Conservation (phyloP, 2,329 filamentous ascomycete species). For the Diaporthe sp. region DNA sequence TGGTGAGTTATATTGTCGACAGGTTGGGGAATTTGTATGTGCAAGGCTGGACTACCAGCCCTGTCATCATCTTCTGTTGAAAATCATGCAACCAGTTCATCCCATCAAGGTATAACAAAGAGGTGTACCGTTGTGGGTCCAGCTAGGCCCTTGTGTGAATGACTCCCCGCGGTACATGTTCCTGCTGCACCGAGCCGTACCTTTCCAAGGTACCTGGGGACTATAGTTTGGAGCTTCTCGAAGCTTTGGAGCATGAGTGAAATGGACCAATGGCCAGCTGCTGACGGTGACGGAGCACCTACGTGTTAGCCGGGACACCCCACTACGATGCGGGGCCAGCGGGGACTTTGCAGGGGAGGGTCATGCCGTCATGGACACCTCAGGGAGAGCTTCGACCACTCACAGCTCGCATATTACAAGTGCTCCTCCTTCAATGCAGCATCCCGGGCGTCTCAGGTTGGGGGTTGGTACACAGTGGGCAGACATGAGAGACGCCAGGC, state of each 20-base stretch:
- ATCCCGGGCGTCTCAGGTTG: slow-evolving; percentile 18
- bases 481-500: neutral
- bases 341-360: neutral
- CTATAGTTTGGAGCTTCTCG: neutral
- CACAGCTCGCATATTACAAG: slow-evolving; percentile 27
- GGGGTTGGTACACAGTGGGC: neutral
- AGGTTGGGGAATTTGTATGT: neutral
- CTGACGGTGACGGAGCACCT: slow-evolving; percentile 5
- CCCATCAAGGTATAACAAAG: neutral
- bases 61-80: neutral
- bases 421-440: slow-evolving; percentile 1
- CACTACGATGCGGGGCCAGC: slow-evolving; percentile 6
- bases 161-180: neutral
- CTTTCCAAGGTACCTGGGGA: neutral
- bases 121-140: neutral
- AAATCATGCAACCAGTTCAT: neutral
- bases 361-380: slow-evolving; percentile 26
- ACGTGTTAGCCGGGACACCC: neutral
- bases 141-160: neutral
- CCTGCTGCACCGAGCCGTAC: neutral
- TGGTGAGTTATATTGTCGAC: too few relatives aligned
- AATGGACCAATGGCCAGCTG: neutral
- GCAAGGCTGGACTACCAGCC: neutral
- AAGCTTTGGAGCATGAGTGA: neutral
- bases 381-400: slow-evolving; percentile 30